Conservation (phyloP, 257 asterid genomes). For the Pogostemon cablin region DNA sequence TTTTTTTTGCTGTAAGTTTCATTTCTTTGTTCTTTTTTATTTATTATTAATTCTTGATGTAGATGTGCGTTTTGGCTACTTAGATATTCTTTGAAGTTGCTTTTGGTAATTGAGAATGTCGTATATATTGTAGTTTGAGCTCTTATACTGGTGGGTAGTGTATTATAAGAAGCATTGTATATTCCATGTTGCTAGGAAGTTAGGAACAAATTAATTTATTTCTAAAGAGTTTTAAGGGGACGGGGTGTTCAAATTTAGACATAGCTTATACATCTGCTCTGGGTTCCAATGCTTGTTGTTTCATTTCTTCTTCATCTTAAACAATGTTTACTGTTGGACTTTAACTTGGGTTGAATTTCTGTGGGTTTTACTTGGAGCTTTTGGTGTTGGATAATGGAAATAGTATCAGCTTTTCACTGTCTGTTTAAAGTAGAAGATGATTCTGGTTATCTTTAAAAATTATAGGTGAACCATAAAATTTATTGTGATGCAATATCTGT, state of each 20-base stretch:
- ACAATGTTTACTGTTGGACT: neutral
- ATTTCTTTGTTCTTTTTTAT: neutral
- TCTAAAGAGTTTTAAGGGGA: neutral
- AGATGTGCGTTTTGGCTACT: slow-evolving; percentile 6
- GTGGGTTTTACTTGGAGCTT: slow-evolving; percentile 14
- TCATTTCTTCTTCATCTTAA: slow-evolving; percentile 8
- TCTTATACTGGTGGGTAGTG: slow-evolving; percentile 15
- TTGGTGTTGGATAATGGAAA: neutral
- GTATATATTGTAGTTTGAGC: slow-evolving; percentile 24
- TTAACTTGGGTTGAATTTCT: slow-evolving; percentile 11
- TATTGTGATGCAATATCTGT: slow-evolving; percentile 23
- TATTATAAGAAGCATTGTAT: slow-evolving; percentile 6
- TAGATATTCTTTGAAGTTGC: neutral
- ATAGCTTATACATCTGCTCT: slow-evolving; percentile 12
- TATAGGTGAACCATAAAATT: slow-evolving; percentile 7
- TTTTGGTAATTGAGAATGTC: slow-evolving; percentile 12
- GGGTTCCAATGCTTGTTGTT: slow-evolving; percentile 17
- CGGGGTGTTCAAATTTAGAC: neutral
- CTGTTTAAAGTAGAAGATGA: slow-evolving; percentile 12
- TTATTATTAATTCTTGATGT: neutral
- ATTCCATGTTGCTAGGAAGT: slow-evolving; percentile 22
- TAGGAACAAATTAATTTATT: neutral
- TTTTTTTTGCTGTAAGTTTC: slow-evolving; percentile 13
- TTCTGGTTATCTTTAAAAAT: neutral
- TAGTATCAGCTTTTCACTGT: neutral